Conservation (phyloP, 805 yeast genomes). For the Saccharomyces kudriavzevii region DNA sequence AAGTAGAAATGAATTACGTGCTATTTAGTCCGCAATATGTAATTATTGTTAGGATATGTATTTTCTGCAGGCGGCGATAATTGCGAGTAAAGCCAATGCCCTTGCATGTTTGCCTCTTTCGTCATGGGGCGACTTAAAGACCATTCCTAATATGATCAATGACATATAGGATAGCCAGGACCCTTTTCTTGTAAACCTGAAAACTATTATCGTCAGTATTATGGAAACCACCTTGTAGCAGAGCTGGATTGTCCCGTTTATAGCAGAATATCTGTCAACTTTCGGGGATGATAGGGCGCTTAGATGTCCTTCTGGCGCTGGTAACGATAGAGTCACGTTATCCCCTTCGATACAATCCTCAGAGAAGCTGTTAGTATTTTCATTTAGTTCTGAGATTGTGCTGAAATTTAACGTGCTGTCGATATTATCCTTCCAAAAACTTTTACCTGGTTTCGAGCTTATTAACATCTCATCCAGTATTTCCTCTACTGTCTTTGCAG, state of each 20-base stretch:
- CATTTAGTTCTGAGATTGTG: background rate
- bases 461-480: conserved; percentile 17
- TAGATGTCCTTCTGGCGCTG: background rate
- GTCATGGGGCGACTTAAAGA: background rate
- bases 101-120: background rate
- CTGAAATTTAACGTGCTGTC: background rate
- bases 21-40: background rate
- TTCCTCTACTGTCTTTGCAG: conserved; percentile 34
- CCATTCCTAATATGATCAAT: background rate
- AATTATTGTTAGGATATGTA: background rate
- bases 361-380: background rate
- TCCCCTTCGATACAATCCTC: background rate
- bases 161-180: background rate
- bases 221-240: background rate
- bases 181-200: background rate
- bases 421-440: background rate
- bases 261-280: background rate
- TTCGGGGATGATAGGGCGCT: background rate
- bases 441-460: background rate
- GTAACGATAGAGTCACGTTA: background rate
- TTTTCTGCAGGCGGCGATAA: background rate
- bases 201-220: background rate
- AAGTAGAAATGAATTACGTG: background rate
- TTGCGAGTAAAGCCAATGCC: background rate
- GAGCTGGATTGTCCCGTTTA: background rate